Conservation (phyloP, 345 rosid species). For the Eucalyptus viminalis region DNA sequence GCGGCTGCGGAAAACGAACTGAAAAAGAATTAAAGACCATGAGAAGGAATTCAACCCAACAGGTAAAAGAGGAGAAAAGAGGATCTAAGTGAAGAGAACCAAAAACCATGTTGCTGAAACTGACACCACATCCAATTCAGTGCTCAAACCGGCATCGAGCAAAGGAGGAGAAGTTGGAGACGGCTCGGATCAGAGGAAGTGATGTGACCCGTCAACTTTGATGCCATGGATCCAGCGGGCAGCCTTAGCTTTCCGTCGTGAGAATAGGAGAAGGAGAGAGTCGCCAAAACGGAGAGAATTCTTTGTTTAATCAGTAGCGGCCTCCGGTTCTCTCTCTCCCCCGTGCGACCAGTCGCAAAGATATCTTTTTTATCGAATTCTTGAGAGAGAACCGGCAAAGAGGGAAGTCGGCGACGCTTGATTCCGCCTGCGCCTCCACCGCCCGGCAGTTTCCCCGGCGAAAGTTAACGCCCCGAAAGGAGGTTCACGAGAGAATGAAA, state of each 20-base stretch:
- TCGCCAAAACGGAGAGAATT: background rate
- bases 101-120: background rate
- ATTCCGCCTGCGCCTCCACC: background rate
- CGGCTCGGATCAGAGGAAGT: accelerated
- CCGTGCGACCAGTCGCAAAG: accelerated
- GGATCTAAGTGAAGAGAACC: accelerated
- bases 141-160: background rate
- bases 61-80: accelerated
- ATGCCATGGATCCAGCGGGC: no score
- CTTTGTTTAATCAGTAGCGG: background rate
- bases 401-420: background rate
- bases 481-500: background rate
- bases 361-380: background rate
- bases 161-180: no score
- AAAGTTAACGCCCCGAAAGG: accelerated
- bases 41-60: background rate
- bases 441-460: background rate
- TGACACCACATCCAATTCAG: accelerated
- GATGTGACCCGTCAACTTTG: accelerated
- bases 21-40: background rate
- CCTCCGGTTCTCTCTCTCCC: background rate
- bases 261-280: no score
- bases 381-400: background rate
- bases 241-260: no score
- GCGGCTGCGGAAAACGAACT: no score